Base-by-base conservation (phyloP, 345 rosid species). In the Zanthoxylum bungeanum region DNA sequence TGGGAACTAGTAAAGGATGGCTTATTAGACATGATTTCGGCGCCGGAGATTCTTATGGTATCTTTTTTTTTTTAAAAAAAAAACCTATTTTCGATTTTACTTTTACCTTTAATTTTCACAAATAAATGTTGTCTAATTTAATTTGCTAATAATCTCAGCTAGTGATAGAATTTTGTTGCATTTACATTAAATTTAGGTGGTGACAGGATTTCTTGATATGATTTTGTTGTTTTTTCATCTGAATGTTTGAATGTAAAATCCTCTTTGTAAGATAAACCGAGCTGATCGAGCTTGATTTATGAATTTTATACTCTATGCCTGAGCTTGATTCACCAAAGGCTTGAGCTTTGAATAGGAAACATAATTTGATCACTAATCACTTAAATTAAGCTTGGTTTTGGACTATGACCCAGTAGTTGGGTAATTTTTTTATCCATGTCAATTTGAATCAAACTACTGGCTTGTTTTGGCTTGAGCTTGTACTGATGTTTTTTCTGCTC, bases 1-100 rank as follows among this genome's bases (percentile, higher is more conserved):
- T 92, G 2, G 99, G 99, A 62, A 95, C 99, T 25, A 92, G 98
- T 76, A 91, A 84, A 77, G 98, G 99, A 31, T 95, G 98, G 98
- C 84, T 95, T 55, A 88, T 95, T 66, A 75, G 97, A 14, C 92
- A 95, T 76, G 98, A 95, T 77, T 95, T 95, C 59, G 89, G 97
- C 22, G 85, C 86, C 56, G 98, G 97, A 4, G 89, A 85, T 73
- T 88, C 97, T 70, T 73, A 51, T 73, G 99, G 98, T 91, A 77
- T 40, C 33, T 33, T 30, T 21, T 40, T 53, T 60, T 3, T n/a
- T n/a, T n/a, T n/a, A n/a, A n/a, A n/a, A n/a, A n/a, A n/a, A n/a
- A n/a, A 31, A 14, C 52, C 52, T 62, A 16, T 56, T 19, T 68
- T 74, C 19, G 46, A 7, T 51, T 37, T 36, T 17, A n/a, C 25